These are phyloP conservation scores for Mortierella sp. DNA, from an alignment of 371 early-diverging fungal genomes.

Conservation along the genomic window DNA sequence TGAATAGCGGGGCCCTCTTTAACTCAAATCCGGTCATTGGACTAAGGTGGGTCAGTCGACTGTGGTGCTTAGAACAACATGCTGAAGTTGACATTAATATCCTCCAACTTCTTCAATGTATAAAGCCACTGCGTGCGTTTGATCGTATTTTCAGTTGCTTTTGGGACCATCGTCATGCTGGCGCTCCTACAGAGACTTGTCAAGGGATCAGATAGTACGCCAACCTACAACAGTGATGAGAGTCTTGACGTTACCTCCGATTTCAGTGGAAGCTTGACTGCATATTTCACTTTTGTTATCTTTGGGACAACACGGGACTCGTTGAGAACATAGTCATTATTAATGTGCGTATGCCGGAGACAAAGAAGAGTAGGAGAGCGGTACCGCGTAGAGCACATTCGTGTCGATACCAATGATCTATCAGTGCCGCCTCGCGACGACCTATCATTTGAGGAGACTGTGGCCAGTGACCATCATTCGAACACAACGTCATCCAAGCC, in stretches of 20 bases:
- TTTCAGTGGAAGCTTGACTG: conserved; percentile 39
- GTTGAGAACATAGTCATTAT: conserved; percentile 10
- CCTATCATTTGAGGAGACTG: not conserved
- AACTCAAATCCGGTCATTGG: conserved; percentile 8
- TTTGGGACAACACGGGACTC: conserved; percentile 44
- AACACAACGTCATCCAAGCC: not conserved
- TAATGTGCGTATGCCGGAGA: not conserved
- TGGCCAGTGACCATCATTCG: not conserved
- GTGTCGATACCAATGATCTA: not conserved
- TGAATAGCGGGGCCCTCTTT: not conserved
- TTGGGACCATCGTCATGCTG: conserved; percentile 23
- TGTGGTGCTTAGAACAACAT: too few species aligned
- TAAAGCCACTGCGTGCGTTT: conserved; percentile 38
- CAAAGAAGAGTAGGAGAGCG: not conserved
- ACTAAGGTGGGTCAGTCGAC: conserved; percentile 15
- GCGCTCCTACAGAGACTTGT: conserved; percentile 24
- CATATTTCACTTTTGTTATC: conserved; percentile 19
- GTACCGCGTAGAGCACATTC: not conserved
- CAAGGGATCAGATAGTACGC: not conserved
- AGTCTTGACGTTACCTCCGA: conserved; percentile 18
- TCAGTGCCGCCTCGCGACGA: not conserved
- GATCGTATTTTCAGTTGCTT: conserved; percentile 24
- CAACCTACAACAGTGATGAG: not conserved
- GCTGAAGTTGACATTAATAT: not conserved
- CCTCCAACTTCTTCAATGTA: not conserved